phyloP scores from a whole-genome alignment of 2,329 filamentous ascomycete species.

The Ophiocordyceps camponoti-saundersi region DNA sequence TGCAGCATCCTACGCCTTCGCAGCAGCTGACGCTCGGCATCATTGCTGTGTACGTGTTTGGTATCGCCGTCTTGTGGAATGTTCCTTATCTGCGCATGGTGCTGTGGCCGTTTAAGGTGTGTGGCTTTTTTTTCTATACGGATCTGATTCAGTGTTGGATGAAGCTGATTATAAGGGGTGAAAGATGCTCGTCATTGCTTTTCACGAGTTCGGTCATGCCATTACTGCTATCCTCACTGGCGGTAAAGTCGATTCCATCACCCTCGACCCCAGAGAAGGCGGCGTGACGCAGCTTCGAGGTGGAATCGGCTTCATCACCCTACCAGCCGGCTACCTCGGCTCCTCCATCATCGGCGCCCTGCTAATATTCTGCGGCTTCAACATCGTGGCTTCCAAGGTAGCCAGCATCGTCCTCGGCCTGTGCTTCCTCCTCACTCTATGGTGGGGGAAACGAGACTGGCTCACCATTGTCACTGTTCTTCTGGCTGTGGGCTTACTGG shows the following conservation, averaged over 20 bases:
- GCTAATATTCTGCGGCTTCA: slow-evolving; percentile 64
- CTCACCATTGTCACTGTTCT: slow-evolving; percentile 56
- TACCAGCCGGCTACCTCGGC: slow-evolving; percentile 65
- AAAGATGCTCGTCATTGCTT: slow-evolving; percentile 68
- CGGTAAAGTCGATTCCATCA: slow-evolving; percentile 57
- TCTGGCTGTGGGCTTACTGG: slow-evolving; percentile 50
- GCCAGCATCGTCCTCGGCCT: slow-evolving; percentile 56
- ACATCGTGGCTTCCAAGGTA: slow-evolving; percentile 69
- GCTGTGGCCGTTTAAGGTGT: slow-evolving; percentile 67
- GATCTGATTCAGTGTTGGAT: too few relatives aligned
- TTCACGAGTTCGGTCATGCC: slow-evolving; percentile 67
- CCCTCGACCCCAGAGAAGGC: slow-evolving; percentile 60
- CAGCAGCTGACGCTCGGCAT: slow-evolving; percentile 55
- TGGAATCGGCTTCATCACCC: slow-evolving; percentile 50
- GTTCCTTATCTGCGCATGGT: slow-evolving; percentile 58
- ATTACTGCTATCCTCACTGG: slow-evolving; percentile 57
- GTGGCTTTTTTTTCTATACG: neutral
- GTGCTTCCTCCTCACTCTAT: slow-evolving; percentile 62
- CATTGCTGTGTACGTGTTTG: slow-evolving; percentile 54
- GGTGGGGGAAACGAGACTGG: slow-evolving; percentile 71
- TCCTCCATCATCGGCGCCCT: slow-evolving; percentile 62
- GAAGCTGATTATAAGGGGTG: neutral
- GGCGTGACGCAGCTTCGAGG: slow-evolving; percentile 66
- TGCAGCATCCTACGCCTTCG: slow-evolving; percentile 44
- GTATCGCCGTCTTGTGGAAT: slow-evolving; percentile 66